These are phyloP conservation scores for Sugiyamaella qingdaonensis DNA, from an alignment of 805 yeast genomes.

Conservation along the genomic window DNA sequence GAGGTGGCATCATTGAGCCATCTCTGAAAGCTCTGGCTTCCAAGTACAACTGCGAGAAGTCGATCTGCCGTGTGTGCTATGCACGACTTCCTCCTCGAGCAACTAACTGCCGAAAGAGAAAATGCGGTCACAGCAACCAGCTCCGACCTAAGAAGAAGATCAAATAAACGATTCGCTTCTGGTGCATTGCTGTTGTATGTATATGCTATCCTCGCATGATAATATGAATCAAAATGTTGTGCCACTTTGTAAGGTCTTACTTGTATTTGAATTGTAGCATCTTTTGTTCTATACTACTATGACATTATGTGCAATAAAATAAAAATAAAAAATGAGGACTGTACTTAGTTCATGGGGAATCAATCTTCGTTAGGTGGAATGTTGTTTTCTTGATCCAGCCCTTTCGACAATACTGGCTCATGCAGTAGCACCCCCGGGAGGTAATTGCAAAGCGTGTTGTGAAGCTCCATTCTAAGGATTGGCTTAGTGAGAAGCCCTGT, in stretches of 20 bases:
- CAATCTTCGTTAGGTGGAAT: background rate
- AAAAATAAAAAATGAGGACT: background rate
- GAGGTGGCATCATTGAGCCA: constrained; percentile 99
- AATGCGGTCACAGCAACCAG: constrained; percentile 99
- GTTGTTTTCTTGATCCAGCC: constrained; percentile 1
- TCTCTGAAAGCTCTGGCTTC: constrained; percentile 98
- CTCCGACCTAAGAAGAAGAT: constrained; percentile 99
- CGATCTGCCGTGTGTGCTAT: constrained; percentile 99
- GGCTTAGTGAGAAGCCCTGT: constrained; percentile 87
- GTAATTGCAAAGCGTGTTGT: constrained; percentile 41
- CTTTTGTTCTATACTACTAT: background rate
- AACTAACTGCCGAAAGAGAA: constrained; percentile 99
- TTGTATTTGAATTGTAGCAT: background rate
- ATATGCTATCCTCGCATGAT: constrained; percentile 1
- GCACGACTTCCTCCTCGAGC: constrained; percentile 99
- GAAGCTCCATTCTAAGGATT: constrained; percentile 61
- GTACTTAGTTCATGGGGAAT: background rate
- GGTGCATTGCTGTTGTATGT: constrained; percentile 5
- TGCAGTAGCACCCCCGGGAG: constrained; percentile 26
- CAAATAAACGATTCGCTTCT: constrained; percentile 58
- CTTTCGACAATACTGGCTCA: constrained; percentile 11
- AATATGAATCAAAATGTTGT: constrained; percentile 1
- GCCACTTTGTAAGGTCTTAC: background rate
- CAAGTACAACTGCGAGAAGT: constrained; percentile 99
- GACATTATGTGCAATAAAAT: background rate